Evolutionary conservation across 1,139 yeast species (phyloP).

Genomic region (Yamadazyma spencermartinsiae): DNA sequence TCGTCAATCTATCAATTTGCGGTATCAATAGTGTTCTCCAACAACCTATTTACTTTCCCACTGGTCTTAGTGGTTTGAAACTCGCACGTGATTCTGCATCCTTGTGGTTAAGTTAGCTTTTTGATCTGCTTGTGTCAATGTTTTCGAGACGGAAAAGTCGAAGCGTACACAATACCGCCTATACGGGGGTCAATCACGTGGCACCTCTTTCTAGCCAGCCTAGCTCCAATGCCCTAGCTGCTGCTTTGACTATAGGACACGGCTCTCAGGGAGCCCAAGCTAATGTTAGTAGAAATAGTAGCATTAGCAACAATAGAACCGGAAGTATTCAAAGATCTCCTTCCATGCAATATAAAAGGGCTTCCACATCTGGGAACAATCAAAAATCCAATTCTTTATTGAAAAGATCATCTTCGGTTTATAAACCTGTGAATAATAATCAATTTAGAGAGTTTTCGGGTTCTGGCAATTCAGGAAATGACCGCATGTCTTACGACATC

Average conservation of each 20-base stretch:
- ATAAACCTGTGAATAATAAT: slow-evolving; percentile 17
- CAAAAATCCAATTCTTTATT: slow-evolving; percentile 13
- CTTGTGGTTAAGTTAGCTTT: no score
- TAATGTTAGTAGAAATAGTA: background rate
- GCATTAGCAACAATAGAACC: slow-evolving; percentile 8
- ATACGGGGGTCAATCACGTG: slow-evolving; percentile 47
- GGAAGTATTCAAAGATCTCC: slow-evolving; percentile 18
- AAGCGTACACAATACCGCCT: slow-evolving; percentile 33
- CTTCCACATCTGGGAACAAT: background rate
- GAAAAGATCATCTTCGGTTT: slow-evolving; percentile 16
- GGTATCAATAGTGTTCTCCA: no score
- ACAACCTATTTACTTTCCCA: no score
- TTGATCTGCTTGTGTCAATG: slow-evolving; percentile 19
- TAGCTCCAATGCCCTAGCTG: slow-evolving; percentile 44
- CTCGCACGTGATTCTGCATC: no score
- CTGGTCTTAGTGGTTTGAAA: no score
- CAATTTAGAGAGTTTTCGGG: slow-evolving; percentile 5
- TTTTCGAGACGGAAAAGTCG: slow-evolving; percentile 37
- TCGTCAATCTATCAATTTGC: background rate
- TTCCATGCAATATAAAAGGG: slow-evolving; percentile 9
- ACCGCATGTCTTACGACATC: slow-evolving; percentile 22
- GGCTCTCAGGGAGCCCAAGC: slow-evolving; percentile 6
- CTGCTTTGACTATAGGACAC: slow-evolving; percentile 48
- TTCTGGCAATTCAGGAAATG: background rate
- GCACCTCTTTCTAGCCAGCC: slow-evolving; percentile 39